Percentiles rank a stretch among this genome's conserved stretches.
Conservation (phyloP, 306 rosid species). For the Prunus padus region DNA sequence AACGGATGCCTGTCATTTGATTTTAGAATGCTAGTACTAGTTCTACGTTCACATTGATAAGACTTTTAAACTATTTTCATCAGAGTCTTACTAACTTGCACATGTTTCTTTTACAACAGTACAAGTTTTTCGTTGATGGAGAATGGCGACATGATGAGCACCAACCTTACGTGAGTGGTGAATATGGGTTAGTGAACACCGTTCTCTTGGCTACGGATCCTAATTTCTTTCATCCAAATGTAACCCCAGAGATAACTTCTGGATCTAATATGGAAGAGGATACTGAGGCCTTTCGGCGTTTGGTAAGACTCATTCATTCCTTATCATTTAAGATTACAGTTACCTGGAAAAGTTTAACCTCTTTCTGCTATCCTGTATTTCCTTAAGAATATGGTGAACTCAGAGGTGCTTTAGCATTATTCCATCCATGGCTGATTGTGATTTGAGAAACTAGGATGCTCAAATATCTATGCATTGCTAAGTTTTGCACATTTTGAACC, state of each 20-base stretch:
- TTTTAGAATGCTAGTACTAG: conserved; percentile 5
- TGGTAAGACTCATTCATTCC: conserved; percentile 54
- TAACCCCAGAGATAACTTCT: conserved; percentile 48
- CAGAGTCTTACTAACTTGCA: conserved; percentile 18
- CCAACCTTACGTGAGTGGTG: conserved; percentile 66
- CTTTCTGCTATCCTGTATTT: conserved; percentile 9
- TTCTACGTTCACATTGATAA: neutral
- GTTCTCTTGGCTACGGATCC: conserved; percentile 68
- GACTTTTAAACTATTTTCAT: conserved; percentile 15
- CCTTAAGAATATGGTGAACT: conserved; percentile 20
- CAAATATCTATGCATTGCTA: neutral
- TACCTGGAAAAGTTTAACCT: conserved; percentile 1
- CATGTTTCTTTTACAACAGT: conserved; percentile 56
- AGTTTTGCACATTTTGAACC: conserved; percentile 1
- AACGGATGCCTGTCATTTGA: conserved; percentile 7
- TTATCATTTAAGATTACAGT: conserved; percentile 18
- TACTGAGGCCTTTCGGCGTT: conserved; percentile 61
- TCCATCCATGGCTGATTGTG: neutral
- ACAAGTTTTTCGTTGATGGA: conserved; percentile 95
- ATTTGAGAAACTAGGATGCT: conserved; percentile 15
- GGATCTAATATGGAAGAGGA: conserved; percentile 97
- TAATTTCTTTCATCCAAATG: conserved; percentile 46
- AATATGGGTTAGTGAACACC: conserved; percentile 84
- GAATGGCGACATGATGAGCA: conserved; percentile 94
- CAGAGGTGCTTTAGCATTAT: neutral